Evolutionary conservation across 768 basidiomycete genomes (phyloP).

Genomic region (Pholiota molesta): DNA sequence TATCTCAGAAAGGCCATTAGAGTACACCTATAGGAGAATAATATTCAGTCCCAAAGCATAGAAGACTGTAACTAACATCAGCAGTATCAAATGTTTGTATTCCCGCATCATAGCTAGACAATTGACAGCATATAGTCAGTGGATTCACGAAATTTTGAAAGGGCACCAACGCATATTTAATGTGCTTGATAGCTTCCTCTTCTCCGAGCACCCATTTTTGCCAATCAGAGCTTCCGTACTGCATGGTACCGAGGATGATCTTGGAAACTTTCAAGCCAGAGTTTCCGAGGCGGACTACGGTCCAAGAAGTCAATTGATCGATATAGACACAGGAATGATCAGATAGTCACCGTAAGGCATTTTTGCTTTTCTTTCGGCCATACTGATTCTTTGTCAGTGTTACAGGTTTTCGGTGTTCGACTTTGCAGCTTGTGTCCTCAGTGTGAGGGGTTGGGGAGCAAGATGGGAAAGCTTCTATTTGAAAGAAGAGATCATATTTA

Average conservation of each 20-base stretch:
- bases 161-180: constrained; percentile 45
- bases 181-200: constrained; percentile 53
- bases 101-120: constrained; percentile 57
- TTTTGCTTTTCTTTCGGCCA: not conserved
- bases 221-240: constrained; percentile 56
- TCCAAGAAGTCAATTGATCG: not conserved
- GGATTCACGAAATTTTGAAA: not conserved
- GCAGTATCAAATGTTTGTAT: constrained; percentile 68
- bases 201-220: constrained; percentile 49
- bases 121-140: not conserved
- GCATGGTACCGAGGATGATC: constrained; percentile 67
- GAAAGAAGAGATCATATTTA: not conserved
- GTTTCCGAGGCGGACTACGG: constrained; percentile 46
- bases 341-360: not conserved
- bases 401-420: too few species aligned
- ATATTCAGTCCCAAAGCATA: not conserved
- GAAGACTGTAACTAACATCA: constrained; percentile 31
- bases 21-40: constrained; percentile 50
- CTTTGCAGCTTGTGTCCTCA: not conserved
- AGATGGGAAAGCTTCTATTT: not conserved
- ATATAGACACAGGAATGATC: not conserved
- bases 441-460: not conserved
- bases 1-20: constrained; percentile 65
- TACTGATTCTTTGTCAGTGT: not conserved
- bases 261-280: constrained; percentile 67